phyloP scores from a whole-genome alignment of 2,329 filamentous ascomycete species.

The Gremmenia infestans region DNA sequence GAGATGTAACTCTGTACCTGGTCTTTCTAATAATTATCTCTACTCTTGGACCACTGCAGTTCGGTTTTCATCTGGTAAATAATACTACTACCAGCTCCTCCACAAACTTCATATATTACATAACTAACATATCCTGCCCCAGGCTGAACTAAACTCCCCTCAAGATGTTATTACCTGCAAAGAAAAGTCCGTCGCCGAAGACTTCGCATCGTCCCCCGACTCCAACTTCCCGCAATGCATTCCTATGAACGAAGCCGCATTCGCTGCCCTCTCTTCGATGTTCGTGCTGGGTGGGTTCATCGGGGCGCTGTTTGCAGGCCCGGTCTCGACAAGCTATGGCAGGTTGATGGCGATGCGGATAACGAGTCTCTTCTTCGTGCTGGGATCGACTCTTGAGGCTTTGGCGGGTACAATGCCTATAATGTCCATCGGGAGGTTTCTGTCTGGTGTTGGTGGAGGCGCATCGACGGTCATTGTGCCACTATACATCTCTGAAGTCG shows the following conservation, averaged over 20 bases:
- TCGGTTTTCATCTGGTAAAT: slow-evolving; percentile 84
- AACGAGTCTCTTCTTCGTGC: slow-evolving; percentile 70
- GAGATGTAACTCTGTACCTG: slow-evolving; percentile 65
- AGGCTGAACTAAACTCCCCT: slow-evolving; percentile 94
- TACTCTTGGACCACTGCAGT: slow-evolving; percentile 85
- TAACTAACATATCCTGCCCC: slow-evolving; percentile 7
- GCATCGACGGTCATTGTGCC: slow-evolving; percentile 90
- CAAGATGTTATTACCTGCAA: slow-evolving; percentile 90
- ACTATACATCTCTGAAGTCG: slow-evolving; percentile 89
- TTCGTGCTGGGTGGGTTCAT: slow-evolving; percentile 86
- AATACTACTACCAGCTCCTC: not conserved
- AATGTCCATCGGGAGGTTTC: slow-evolving; percentile 68
- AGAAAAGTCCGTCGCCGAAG: slow-evolving; percentile 46
- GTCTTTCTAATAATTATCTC: slow-evolving; percentile 69
- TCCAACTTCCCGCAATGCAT: slow-evolving; percentile 69
- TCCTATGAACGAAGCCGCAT: slow-evolving; percentile 74
- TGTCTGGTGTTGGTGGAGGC: slow-evolving; percentile 81
- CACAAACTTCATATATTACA: not conserved
- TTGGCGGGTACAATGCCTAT: slow-evolving; percentile 61
- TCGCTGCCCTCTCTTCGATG: slow-evolving; percentile 82
- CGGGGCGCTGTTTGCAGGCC: slow-evolving; percentile 76
- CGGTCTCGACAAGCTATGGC: slow-evolving; percentile 71
- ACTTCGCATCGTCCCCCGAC: slow-evolving; percentile 18
- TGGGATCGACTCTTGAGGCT: slow-evolving; percentile 73
- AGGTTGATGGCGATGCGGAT: slow-evolving; percentile 70